Conservation (phyloP, 2,329 filamentous ascomycete genomes). For the Colletotrichum coccodes region DNA sequence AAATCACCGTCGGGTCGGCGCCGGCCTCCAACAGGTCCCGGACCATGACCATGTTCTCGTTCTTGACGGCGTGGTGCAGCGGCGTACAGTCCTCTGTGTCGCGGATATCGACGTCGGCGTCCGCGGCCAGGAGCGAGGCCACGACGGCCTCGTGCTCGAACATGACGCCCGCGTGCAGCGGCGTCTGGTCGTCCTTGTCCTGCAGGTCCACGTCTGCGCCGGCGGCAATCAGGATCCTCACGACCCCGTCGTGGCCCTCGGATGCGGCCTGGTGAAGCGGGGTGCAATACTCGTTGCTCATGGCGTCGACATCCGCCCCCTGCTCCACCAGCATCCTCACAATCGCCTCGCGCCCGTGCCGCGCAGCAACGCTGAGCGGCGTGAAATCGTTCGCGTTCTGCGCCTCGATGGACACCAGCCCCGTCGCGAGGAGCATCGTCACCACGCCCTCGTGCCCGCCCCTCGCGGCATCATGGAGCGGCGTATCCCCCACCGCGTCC, state of each 20-base stretch:
- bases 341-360: constrained; percentile 33
- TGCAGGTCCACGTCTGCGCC: constrained; percentile 35
- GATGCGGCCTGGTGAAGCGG: constrained; percentile 35
- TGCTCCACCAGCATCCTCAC: constrained; percentile 34
- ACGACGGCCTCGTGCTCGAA: constrained; percentile 35
- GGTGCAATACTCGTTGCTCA: constrained; percentile 33
- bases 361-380: constrained; percentile 32
- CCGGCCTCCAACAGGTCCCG: constrained; percentile 33
- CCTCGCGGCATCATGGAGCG: constrained; percentile 31
- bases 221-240: constrained; percentile 27
- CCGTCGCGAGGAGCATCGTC: constrained; percentile 30
- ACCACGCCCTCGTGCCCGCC: constrained; percentile 31
- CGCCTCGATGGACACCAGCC: constrained; percentile 32
- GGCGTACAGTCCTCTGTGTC: constrained; percentile 35
- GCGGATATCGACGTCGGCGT: constrained; percentile 26
- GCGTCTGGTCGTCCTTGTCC: constrained; percentile 33
- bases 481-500: constrained; percentile 34
- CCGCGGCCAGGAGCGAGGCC: constrained; percentile 22
- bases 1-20: constrained; percentile 32
- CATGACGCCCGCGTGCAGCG: constrained; percentile 34
- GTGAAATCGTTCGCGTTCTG: constrained; percentile 32
- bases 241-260: constrained; percentile 32
- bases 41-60: constrained; percentile 30
- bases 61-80: constrained; percentile 35
- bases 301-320: constrained; percentile 33